phyloP scores from a whole-genome alignment of 139 green algal genomes.

The Chlorella sp. region DNA sequence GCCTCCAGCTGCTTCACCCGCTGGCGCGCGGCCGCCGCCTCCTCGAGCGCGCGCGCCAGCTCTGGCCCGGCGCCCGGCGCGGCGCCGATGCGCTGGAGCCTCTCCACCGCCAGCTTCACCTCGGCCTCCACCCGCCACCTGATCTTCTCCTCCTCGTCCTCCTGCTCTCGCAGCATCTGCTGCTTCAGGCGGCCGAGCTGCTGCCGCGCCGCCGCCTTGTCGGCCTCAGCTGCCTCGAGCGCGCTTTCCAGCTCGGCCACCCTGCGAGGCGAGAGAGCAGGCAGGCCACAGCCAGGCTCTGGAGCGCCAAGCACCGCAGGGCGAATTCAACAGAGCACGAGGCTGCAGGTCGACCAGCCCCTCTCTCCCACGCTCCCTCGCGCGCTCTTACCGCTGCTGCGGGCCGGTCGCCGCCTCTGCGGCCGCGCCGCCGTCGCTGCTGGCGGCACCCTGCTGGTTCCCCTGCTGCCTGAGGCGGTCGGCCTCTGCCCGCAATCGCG shows the following conservation, averaged over 20 bases:
- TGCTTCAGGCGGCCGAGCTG: conserved; percentile 40
- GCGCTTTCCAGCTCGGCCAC: conserved; percentile 7
- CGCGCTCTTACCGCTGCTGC: conserved; percentile 25
- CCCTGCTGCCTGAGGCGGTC: neutral
- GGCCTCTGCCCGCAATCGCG: conserved; percentile 2
- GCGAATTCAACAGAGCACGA: too few relatives aligned
- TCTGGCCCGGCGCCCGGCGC: neutral
- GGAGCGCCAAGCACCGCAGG: too few relatives aligned
- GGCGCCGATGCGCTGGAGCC: neutral
- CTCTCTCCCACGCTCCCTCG: too few relatives aligned
- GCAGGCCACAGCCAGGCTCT: too few relatives aligned
- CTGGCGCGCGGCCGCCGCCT: conserved; percentile 1
- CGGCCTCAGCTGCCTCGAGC: conserved; percentile 12
- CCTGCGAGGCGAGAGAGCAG: neutral
- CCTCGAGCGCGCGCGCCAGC: conserved; percentile 1
- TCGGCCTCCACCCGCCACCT: conserved; percentile 47
- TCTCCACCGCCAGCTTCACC: conserved; percentile 42
- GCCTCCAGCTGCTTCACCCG: conserved; percentile 7
- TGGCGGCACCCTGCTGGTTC: neutral
- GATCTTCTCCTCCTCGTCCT: conserved; percentile 51
- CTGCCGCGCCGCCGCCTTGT: conserved; percentile 16
- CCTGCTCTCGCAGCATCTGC: conserved; percentile 46
- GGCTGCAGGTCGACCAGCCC: too few relatives aligned
- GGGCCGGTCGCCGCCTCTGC: neutral
- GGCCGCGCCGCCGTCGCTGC: neutral